Base-by-base conservation (phyloP, 805 yeast species). In the Jamesozyma spencerorum region DNA sequence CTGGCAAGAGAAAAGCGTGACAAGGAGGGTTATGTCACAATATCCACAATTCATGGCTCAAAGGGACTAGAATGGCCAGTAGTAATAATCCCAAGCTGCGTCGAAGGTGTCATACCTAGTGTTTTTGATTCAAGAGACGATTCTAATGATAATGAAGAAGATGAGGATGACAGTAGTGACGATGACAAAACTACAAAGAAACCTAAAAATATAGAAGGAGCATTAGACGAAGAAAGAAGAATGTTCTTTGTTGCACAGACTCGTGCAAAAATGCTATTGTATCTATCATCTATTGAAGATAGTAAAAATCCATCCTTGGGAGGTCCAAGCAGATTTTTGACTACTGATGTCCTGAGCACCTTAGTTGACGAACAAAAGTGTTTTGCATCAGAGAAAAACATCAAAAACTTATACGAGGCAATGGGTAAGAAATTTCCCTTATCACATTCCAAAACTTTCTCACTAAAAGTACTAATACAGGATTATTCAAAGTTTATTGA, bases 1-100 rank as follows among this genome's bases (percentile, higher is more conserved):
- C 37, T 37, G 5, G 40, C 31, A 17, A 46, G 38, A 18, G 42
- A 41, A 27, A 48, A 46, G 13, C 44, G 65, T 51, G 38, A 51
- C 22, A 45, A 43, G 5, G 42, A 42, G 3, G 68, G 63, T 1
- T 51, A 50, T n/a, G 70, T 77, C 1, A 62, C 72, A 0, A 62
- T 90, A 0, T 81, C 94, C 0, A 92, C 97, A 0, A 81, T 90
- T 11, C 98, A 90, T 57, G 85, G 87, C 0, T 78, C 97, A 1
- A 90, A 90, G 57, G 98, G 98, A 1, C 66, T 88, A 2, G 98
- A 90, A 57, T 90, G 97, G 97, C 90, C 95, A 0, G 75, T 85
- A 12, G 97, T 90, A 0, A 85, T 85, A 54, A 73, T 85, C 11
- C 86, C 94, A 0, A 81, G 85, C 0, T 62, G 84, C 14, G 67